phyloP scores from a whole-genome alignment of 441 rosid genomes.

The Breynia disticha region DNA sequence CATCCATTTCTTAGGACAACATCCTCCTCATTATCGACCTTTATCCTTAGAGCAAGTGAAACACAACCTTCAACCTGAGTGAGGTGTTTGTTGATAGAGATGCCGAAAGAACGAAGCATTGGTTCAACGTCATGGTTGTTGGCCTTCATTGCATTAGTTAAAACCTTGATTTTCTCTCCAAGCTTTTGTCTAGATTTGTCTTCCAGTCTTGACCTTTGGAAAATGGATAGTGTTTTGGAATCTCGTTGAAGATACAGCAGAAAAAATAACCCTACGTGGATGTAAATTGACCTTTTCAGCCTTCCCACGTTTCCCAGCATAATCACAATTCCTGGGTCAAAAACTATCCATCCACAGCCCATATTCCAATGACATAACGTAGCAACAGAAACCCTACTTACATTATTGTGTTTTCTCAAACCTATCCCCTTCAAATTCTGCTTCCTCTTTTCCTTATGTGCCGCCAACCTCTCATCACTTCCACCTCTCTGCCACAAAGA shows the following conservation, averaged over 20 bases:
- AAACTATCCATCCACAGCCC: no score
- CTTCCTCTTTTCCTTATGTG: no score
- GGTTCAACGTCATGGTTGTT: slow-evolving; percentile 57
- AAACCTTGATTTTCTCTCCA: slow-evolving; percentile 54
- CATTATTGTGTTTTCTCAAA: no score
- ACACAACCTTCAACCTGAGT: slow-evolving; percentile 66
- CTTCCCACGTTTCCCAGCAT: no score
- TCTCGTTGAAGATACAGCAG: slow-evolving; percentile 61
- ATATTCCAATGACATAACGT: no score
- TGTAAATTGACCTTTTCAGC: no score
- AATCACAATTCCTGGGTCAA: no score
- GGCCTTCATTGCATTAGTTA: slow-evolving; percentile 43
- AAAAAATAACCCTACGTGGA: slow-evolving; percentile 26
- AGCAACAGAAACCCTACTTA: no score
- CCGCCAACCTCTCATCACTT: no score
- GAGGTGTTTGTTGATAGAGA: slow-evolving; percentile 40
- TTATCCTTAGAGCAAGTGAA: slow-evolving; percentile 58
- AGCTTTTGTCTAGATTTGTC: slow-evolving; percentile 78
- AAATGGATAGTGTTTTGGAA: slow-evolving; percentile 41
- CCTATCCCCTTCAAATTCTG: no score
- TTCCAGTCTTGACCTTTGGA: slow-evolving; percentile 61
- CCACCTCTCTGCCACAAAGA: slow-evolving; percentile 2
- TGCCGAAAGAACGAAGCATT: slow-evolving; percentile 51
- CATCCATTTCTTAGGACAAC: slow-evolving; percentile 54
- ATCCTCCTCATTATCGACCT: slow-evolving; percentile 61